phyloP scores from a whole-genome alignment of 768 basidiomycete genomes.

The Coprinopsis sp. region DNA sequence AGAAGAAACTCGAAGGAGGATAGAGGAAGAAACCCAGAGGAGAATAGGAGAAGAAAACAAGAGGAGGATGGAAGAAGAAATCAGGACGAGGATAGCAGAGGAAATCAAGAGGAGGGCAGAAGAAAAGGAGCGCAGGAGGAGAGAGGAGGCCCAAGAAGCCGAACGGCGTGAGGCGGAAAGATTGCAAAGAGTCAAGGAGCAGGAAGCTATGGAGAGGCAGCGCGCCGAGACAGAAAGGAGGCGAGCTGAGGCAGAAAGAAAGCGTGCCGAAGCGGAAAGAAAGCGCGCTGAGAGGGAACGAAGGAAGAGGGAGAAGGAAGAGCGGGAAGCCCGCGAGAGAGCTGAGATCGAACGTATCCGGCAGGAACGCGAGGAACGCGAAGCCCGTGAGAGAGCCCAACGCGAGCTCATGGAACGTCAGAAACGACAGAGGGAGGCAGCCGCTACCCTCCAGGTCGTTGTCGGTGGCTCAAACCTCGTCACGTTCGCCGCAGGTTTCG shows the following conservation, averaged over 20 bases:
- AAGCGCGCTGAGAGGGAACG: conserved; percentile 1
- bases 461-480: conserved; percentile 14
- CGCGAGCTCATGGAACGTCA: conserved; percentile 2
- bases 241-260: conserved; percentile 1
- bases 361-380: too few relatives aligned
- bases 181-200: not conserved
- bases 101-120: not conserved
- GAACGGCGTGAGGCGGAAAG: not conserved
- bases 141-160: too few relatives aligned
- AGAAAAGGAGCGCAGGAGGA: too few relatives aligned
- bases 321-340: not conserved
- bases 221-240: not conserved
- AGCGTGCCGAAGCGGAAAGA: not conserved
- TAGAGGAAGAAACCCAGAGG: not conserved
- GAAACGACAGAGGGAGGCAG: conserved; percentile 7
- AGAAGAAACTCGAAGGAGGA: not conserved
- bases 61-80: not conserved
- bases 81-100: not conserved
- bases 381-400: too few relatives aligned
- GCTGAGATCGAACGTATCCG: not conserved
- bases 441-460: conserved; percentile 5
- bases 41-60: not conserved
- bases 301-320: not conserved
- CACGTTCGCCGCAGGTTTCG: conserved; percentile 20
- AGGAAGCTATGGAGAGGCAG: not conserved